A percentile compares a stretch with the other conserved stretches of the same genome.
phyloP scores from a whole-genome alignment of 2,329 filamentous ascomycete genomes.

The Thielaviopsis euricoi region DNA sequence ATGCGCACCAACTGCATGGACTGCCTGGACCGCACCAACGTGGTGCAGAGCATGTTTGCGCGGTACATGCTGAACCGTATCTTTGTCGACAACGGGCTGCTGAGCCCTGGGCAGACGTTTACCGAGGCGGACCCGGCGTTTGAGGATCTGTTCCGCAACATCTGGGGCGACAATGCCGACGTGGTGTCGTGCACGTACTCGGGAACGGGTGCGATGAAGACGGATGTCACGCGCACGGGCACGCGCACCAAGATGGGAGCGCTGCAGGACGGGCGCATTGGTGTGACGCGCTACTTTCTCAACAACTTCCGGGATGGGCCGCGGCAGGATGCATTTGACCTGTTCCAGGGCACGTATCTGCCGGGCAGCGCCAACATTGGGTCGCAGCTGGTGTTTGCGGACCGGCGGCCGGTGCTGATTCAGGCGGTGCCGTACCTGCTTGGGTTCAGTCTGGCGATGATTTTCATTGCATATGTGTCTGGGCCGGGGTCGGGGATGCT shows the following conservation, averaged over 20 bases:
- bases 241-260: constrained; percentile 73
- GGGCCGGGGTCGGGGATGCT: constrained; percentile 60
- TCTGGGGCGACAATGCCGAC: constrained; percentile 98
- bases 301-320: constrained; percentile 96
- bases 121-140: constrained; percentile 63
- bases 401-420: constrained; percentile 70
- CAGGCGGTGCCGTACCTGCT: constrained; percentile 89
- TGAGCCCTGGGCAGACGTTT: constrained; percentile 60
- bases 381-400: constrained; percentile 59
- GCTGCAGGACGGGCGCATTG: constrained; percentile 75
- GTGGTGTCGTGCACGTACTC: constrained; percentile 86
- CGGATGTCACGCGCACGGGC: constrained; percentile 89
- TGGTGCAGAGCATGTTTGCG: constrained; percentile 93
- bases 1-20: constrained; percentile 99
- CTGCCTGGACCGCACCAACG: constrained; percentile 92
- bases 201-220: constrained; percentile 93
- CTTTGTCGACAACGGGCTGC: constrained; percentile 67
- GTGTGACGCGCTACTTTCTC: constrained; percentile 70
- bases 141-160: constrained; percentile 83
- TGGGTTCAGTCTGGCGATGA: constrained; percentile 70
- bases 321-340: constrained; percentile 84
- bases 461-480: constrained; percentile 59
- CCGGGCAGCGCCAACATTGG: constrained; percentile 57
- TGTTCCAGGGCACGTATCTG: constrained; percentile 78
- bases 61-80: constrained; percentile 79